A percentile compares a stretch with the other conserved stretches of the same genome.
Conservation (phyloP, 2,329 filamentous ascomycete genomes). For the Herpotrichia juniperi region DNA sequence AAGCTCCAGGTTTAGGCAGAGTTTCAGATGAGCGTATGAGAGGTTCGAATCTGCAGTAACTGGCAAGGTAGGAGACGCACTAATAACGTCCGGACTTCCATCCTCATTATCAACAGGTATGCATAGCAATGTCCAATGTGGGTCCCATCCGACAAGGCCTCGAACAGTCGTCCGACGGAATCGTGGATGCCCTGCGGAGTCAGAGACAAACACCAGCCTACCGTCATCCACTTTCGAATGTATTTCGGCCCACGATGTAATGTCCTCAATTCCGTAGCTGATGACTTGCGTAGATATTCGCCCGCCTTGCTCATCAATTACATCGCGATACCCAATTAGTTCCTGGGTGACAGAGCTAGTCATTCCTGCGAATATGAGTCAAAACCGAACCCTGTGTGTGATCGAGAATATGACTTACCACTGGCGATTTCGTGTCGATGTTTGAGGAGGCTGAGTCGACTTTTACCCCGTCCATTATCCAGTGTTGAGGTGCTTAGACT, state of each 20-base stretch:
- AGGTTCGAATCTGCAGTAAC: constrained; percentile 69
- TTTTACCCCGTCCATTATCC: constrained; percentile 92
- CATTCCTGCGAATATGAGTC: too few relatives aligned
- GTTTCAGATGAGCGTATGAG: constrained; percentile 78
- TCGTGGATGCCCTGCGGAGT: constrained; percentile 88
- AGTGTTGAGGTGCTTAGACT: constrained; percentile 85
- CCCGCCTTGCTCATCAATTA: constrained; percentile 16
- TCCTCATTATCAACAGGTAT: constrained; percentile 79
- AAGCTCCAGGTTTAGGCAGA: constrained; percentile 80
- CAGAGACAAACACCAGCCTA: constrained; percentile 84
- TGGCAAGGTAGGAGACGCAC: constrained; percentile 56
- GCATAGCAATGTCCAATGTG: constrained; percentile 91
- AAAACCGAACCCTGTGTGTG: too few relatives aligned
- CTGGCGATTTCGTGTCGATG: constrained; percentile 93
- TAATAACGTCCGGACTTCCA: constrained; percentile 45
- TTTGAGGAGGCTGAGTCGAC: constrained; percentile 83
- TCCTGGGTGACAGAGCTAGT: constrained; percentile 96
- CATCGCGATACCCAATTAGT: constrained; percentile 76
- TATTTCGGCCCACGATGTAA: constrained; percentile 93
- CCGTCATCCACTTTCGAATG: constrained; percentile 77
- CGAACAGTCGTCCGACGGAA: constrained; percentile 89
- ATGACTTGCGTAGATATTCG: constrained; percentile 57
- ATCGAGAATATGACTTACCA: too few relatives aligned
- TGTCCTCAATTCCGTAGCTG: constrained; percentile 85
- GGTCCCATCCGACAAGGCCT: constrained; percentile 92